Base-by-base conservation (phyloP, 2,329 filamentous ascomycete genomes). In the Fusarium goolgardi region DNA sequence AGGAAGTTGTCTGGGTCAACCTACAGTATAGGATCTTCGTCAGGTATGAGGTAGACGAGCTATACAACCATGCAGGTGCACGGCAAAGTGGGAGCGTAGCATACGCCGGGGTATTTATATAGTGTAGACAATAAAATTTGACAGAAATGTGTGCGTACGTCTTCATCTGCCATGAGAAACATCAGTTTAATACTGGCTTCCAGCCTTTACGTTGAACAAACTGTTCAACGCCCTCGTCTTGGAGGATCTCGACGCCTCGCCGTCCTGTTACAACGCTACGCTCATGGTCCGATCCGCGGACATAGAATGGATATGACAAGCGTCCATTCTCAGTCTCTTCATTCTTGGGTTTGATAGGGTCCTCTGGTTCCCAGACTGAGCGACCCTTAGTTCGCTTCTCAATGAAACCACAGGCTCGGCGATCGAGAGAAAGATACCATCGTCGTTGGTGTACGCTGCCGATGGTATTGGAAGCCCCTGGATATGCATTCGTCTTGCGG, bases 191-290 rank as follows among this genome's bases (percentile, higher is more conserved):
- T 5, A 84, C 77, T 5, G 82, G 78, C 41, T 71, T 82, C 90
- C 90, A 92, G 8, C 88, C 88, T 72, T 84, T 86, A 55, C 90
- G 80, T 6, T 82, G 82, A 8, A 85, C 74, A 74, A 86, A 91
- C 2, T 81, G 82, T 21, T 79, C 74, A 3, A 91, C 86, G 0
- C 84, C 84, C 70, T 91, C 88, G 69, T 92, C 88, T 23, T 72
- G 75, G 46, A 92, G 79, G 5, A 91, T 83, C 25, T 92, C 88
- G 6, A 74, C 77, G 3, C 85, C 88, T 12, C 81, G 78, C 53
- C 89, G 80, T 2, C 88, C 88, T 3, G 90, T 92, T 5, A 92
- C 81, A 4, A 91, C 79, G 72, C 90, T 92, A n/a, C 83, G 81
- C 77, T 92, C 90, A 37, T 81, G 70, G 3, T 89, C 86, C 7